Evolutionary conservation across 208 protist species (phyloP).

Genomic region (Strigomonas oncopelti): DNA sequence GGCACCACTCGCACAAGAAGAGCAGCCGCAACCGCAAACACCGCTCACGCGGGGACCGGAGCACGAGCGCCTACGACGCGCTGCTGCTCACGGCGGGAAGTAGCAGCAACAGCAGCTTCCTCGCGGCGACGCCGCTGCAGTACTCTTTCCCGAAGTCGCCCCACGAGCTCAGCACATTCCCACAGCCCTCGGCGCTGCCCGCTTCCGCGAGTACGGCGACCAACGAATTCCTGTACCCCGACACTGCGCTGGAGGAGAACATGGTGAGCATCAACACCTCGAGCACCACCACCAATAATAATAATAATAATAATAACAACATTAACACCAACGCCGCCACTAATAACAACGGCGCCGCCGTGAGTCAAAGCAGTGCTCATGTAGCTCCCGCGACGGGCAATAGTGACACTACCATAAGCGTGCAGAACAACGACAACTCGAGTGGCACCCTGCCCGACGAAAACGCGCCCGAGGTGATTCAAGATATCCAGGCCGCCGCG

Average conservation of each 20-base stretch:
- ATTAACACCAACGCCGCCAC: conserved; percentile 5
- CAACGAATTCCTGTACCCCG: background rate
- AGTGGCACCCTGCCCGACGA: too few species aligned
- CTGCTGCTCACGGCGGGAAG: background rate
- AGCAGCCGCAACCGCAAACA: background rate
- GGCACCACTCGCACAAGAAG: background rate
- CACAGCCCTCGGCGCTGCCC: background rate
- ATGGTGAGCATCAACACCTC: background rate
- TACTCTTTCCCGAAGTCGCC: background rate
- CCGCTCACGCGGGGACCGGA: background rate
- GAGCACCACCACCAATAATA: conserved; percentile 6
- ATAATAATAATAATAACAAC: conserved; percentile 6
- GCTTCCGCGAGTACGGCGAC: background rate
- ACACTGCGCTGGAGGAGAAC: background rate
- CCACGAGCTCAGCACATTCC: background rate
- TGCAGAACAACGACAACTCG: too few species aligned
- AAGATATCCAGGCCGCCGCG: too few species aligned
- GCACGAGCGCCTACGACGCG: background rate
- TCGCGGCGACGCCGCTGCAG: too few species aligned
- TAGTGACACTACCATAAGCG: background rate
- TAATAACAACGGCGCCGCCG: too few species aligned
- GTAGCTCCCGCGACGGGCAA: too few species aligned
- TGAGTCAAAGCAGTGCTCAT: too few species aligned
- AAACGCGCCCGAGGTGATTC: too few species aligned
- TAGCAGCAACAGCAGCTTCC: conserved; percentile 1